Conservation (phyloP, 805 yeast species). For the Lipomyces orientalis region DNA sequence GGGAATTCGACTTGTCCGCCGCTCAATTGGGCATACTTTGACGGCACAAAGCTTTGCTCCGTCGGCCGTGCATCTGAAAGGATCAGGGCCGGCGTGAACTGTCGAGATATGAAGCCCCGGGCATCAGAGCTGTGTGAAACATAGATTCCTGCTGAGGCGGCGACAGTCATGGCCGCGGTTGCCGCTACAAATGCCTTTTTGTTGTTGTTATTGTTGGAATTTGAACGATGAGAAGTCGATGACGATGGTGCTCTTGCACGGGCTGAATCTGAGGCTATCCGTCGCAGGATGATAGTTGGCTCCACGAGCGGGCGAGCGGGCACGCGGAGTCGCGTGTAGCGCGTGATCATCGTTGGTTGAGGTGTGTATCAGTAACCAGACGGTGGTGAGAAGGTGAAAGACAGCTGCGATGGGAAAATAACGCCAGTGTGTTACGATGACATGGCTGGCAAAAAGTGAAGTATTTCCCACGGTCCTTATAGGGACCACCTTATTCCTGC, state of each 20-base stretch:
- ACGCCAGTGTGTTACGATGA: neutral
- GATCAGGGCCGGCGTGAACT: constrained; percentile 14
- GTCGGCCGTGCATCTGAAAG: constrained; percentile 26
- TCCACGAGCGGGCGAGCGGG: constrained; percentile 3
- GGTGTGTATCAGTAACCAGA: neutral
- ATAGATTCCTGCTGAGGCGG: constrained; percentile 23
- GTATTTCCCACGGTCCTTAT: neutral
- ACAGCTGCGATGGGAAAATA: neutral
- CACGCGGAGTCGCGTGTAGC: constrained; percentile 6
- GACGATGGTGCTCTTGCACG: neutral
- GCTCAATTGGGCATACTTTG: neutral
- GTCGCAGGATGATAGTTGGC: neutral
- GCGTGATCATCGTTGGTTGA: constrained; percentile 3
- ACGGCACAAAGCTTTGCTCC: constrained; percentile 10
- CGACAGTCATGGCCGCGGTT: constrained; percentile 23
- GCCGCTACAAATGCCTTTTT: constrained; percentile 17
- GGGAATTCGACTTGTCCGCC: constrained; percentile 29
- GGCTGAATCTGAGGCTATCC: neutral
- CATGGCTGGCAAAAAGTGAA: neutral
- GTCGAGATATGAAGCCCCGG: neutral
- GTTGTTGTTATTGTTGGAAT: neutral
- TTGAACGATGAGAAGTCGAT: constrained; percentile 6
- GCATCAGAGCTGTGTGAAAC: neutral
- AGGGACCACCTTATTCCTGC: neutral
- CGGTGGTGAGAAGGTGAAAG: neutral